A percentile compares a stretch with the other conserved stretches of the same genome.
phyloP scores from a whole-genome alignment of 805 yeast genomes.

The Saturnispora sanitii region DNA sequence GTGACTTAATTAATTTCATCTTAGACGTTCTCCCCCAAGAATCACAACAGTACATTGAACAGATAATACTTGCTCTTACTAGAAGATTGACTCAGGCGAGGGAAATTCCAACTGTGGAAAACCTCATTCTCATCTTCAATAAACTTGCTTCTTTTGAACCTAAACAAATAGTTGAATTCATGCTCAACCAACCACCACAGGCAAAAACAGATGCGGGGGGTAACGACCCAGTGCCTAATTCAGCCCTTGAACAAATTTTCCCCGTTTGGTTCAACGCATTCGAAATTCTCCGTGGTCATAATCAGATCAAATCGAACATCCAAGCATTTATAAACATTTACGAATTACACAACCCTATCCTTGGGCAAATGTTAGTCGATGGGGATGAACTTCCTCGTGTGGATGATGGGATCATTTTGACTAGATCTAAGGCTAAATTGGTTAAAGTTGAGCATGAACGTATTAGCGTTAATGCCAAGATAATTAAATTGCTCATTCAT shows the following conservation, averaged over 20 bases:
- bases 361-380: conserved; percentile 48
- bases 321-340: conserved; percentile 62
- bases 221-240: too few species aligned
- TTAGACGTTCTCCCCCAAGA: conserved; percentile 27
- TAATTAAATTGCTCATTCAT: conserved; percentile 55
- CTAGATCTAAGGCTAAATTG: conserved; percentile 72
- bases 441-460: conserved; percentile 55
- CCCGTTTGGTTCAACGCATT: conserved; percentile 80
- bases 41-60: conserved; percentile 35
- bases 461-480: conserved; percentile 61
- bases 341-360: conserved; percentile 42
- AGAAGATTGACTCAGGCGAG: conserved; percentile 54
- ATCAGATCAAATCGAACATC: conserved; percentile 56
- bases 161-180: conserved; percentile 50
- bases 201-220: too few species aligned
- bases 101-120: conserved; percentile 67
- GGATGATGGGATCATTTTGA: conserved; percentile 54
- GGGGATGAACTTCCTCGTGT: conserved; percentile 65
- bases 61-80: conserved; percentile 67
- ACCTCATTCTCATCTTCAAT: conserved; percentile 67
- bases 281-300: conserved; percentile 71
- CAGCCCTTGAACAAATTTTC: conserved; percentile 48
- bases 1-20: conserved; percentile 32
- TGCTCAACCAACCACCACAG: conserved; percentile 32
- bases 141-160: conserved; percentile 57